Percentiles rank a stretch among this genome's conserved stretches.
Conservation (phyloP, 257 asterid species). For the Anisodus acutangulus region DNA sequence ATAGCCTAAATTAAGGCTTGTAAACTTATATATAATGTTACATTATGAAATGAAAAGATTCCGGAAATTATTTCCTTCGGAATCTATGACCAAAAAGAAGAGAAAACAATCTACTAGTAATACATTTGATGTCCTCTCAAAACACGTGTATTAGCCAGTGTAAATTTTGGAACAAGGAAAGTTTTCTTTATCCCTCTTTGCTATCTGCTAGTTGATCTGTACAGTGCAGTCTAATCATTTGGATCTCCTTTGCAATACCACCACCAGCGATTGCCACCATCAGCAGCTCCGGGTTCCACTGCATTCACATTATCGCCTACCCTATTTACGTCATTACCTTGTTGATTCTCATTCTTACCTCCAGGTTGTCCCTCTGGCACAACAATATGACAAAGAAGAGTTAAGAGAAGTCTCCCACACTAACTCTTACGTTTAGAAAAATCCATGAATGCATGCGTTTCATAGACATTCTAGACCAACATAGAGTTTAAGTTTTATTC, state of each 20-base stretch:
- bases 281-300: conserved; percentile 55
- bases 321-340: conserved; percentile 50
- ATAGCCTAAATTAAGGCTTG: too few species aligned
- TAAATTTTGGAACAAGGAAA: neutral
- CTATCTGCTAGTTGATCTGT: conserved; percentile 25
- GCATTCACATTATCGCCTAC: conserved; percentile 54
- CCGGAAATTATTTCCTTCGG: too few species aligned
- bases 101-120: neutral
- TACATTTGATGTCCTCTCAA: conserved; percentile 19
- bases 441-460: neutral
- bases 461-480: neutral
- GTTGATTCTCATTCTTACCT: conserved; percentile 61
- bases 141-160: conserved; percentile 3
- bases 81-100: neutral
- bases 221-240: conserved; percentile 70
- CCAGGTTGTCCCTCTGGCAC: conserved; percentile 59
- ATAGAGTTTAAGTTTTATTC: neutral
- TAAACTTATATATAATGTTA: too few species aligned
- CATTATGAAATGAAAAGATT: too few species aligned
- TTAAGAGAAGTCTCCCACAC: neutral
- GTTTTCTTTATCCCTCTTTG: neutral
- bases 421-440: neutral
- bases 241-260: conserved; percentile 74
- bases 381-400: conserved; percentile 20
- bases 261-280: conserved; percentile 74